These are phyloP conservation scores for Licmophora abbreviata DNA, from an alignment of 108 stramenopile genomes.

Conservation along the genomic window DNA sequence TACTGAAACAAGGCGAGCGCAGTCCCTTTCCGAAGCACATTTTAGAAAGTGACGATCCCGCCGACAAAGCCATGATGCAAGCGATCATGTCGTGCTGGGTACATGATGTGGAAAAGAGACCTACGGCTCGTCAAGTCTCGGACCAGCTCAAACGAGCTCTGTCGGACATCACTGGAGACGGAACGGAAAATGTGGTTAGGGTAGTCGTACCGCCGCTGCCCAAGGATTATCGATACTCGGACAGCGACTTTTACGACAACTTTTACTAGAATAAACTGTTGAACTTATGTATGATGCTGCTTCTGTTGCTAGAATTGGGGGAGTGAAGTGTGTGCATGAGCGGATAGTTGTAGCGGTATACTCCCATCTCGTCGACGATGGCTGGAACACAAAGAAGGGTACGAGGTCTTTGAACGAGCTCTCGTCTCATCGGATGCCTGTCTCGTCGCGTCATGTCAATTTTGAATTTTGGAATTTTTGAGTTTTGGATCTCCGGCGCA, in stretches of 20 bases:
- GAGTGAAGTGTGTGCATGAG: too few relatives aligned
- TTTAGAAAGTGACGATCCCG: slow-evolving; percentile 28
- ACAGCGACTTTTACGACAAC: neutral
- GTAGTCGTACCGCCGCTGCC: slow-evolving; percentile 2
- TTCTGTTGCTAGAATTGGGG: too few relatives aligned
- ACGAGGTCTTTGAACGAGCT: too few relatives aligned
- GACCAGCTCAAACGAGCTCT: slow-evolving; percentile 32
- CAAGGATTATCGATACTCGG: slow-evolving; percentile 4
- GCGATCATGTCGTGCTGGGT: slow-evolving; percentile 42
- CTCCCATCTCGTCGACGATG: too few relatives aligned
- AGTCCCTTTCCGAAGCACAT: slow-evolving; percentile 39
- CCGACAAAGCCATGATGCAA: slow-evolving; percentile 34
- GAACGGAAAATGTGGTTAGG: neutral
- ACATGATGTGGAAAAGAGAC: slow-evolving; percentile 33
- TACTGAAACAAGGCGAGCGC: slow-evolving; percentile 28
- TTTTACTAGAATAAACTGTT: too few relatives aligned
- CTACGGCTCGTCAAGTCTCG: slow-evolving; percentile 37
- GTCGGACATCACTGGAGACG: slow-evolving; percentile 13
- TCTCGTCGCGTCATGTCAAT: too few relatives aligned
- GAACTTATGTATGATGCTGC: too few relatives aligned
- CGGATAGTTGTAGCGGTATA: too few relatives aligned
- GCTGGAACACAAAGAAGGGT: too few relatives aligned
- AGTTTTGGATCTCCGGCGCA: too few relatives aligned
- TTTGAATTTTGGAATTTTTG: too few relatives aligned
- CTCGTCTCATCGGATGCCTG: too few relatives aligned